phyloP scores from a whole-genome alignment of 2,329 filamentous ascomycete species.

The Tothia fuscella region DNA sequence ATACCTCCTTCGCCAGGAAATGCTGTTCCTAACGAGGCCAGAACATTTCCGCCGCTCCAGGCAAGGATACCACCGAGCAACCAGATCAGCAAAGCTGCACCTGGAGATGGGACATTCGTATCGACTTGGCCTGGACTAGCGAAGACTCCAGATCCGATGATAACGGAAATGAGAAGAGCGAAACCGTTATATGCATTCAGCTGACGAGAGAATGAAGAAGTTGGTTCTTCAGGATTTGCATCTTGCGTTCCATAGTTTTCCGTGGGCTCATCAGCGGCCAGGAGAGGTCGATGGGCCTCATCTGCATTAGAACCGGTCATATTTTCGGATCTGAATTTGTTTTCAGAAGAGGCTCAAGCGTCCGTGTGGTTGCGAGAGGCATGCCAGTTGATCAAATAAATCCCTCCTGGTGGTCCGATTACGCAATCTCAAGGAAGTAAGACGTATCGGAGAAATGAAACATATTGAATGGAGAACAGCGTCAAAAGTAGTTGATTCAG shows the following conservation, averaged over 20 bases:
- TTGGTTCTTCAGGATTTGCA: background rate
- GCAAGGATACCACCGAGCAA: constrained; percentile 48
- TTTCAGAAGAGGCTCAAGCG: no score
- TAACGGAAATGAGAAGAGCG: constrained; percentile 5
- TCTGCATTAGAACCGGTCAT: no score
- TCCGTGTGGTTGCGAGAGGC: no score
- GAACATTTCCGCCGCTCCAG: constrained; percentile 51
- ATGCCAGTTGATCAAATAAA: no score
- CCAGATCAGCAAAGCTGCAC: constrained; percentile 47
- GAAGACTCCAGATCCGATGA: constrained; percentile 47
- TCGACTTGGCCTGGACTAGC: constrained; percentile 53
- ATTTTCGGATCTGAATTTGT: no score
- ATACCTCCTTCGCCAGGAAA: constrained; percentile 52
- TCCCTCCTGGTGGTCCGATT: no score
- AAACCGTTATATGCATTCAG: constrained; percentile 9
- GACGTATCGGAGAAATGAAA: no score
- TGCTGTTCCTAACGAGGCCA: constrained; percentile 51
- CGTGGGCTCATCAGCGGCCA: background rate
- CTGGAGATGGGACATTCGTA: constrained; percentile 50
- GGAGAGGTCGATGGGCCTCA: constrained; percentile 7
- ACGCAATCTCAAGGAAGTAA: no score
- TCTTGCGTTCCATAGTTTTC: background rate
- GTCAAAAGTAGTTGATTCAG: no score
- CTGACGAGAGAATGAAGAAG: constrained; percentile 2
- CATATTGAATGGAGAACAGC: no score